Evolutionary conservation across 2,329 filamentous ascomycete species (phyloP).

Genomic region (Fusarium transvaalense): DNA sequence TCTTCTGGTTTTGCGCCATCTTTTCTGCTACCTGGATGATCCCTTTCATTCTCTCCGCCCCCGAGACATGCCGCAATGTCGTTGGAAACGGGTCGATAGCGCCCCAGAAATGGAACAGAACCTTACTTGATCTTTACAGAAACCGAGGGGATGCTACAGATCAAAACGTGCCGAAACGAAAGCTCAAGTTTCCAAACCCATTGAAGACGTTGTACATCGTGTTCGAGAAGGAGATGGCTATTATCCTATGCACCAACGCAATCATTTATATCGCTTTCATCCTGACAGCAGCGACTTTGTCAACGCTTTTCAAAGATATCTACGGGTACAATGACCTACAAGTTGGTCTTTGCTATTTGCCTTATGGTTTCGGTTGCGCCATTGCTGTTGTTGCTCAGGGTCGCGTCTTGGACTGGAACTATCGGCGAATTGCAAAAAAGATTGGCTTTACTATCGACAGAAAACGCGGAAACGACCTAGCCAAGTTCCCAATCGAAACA

Average conservation of each 20-base stretch:
- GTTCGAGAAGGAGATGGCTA: slow-evolving; percentile 68
- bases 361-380: slow-evolving; percentile 65
- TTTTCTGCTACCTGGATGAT: slow-evolving; percentile 63
- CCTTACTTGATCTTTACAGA: slow-evolving; percentile 63
- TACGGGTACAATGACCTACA: slow-evolving; percentile 65
- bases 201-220: slow-evolving; percentile 66
- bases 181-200: slow-evolving; percentile 68
- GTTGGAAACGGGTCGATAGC: slow-evolving; percentile 73
- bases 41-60: slow-evolving; percentile 67
- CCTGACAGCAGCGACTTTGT: slow-evolving; percentile 64
- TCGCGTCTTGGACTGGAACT: slow-evolving; percentile 74
- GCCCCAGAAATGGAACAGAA: slow-evolving; percentile 69
- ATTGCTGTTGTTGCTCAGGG: slow-evolving; percentile 67
- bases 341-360: slow-evolving; percentile 67
- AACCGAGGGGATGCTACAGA: slow-evolving; percentile 54
- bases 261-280: slow-evolving; percentile 70
- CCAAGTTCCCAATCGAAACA: slow-evolving; percentile 66
- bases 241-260: slow-evolving; percentile 65
- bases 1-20: slow-evolving; percentile 78
- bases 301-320: slow-evolving; percentile 64
- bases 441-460: slow-evolving; percentile 71
- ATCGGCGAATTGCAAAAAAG: slow-evolving; percentile 72
- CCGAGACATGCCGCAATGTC: slow-evolving; percentile 70
- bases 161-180: slow-evolving; percentile 54
- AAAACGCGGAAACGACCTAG: slow-evolving; percentile 66